These are phyloP conservation scores for Clonostachys solani DNA, from an alignment of 2,329 filamentous ascomycete species.

Conservation along the genomic window DNA sequence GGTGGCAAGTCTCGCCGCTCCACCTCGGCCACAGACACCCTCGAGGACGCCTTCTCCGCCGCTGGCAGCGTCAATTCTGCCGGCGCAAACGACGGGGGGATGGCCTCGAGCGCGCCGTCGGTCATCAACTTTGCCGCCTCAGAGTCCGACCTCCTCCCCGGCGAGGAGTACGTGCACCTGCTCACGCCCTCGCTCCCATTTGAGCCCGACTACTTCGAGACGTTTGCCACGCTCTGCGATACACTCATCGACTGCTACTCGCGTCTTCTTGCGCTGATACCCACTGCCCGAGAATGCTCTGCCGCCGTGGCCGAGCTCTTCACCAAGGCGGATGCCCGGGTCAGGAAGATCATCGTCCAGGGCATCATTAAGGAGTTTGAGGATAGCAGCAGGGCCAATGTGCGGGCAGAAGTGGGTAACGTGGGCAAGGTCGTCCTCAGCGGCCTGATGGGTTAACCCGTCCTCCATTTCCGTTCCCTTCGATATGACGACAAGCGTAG, in stretches of 20 bases:
- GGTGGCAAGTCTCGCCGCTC: conserved; percentile 53
- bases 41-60: conserved; percentile 14
- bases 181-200: conserved; percentile 92
- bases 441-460: conserved; percentile 63
- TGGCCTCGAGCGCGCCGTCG: conserved; percentile 14
- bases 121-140: conserved; percentile 55
- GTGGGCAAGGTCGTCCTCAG: conserved; percentile 87
- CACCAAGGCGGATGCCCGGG: conserved; percentile 77
- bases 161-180: conserved; percentile 84
- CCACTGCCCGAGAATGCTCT: conserved; percentile 69
- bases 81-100: conserved; percentile 12
- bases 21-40: conserved; percentile 38
- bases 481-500: background rate
- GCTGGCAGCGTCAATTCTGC: conserved; percentile 13
- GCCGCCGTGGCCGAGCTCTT: conserved; percentile 77
- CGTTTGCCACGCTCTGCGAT: conserved; percentile 92
- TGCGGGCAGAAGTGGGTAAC: conserved; percentile 77
- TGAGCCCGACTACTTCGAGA: conserved; percentile 95
- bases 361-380: conserved; percentile 91
- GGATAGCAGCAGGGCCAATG: conserved; percentile 70
- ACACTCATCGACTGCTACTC: conserved; percentile 91
- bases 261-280: conserved; percentile 69
- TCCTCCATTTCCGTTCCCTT: background rate
- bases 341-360: conserved; percentile 85
- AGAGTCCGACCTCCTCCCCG: conserved; percentile 65